Conservation (phyloP, 345 rosid genomes). For the Syzygium grande region DNA sequence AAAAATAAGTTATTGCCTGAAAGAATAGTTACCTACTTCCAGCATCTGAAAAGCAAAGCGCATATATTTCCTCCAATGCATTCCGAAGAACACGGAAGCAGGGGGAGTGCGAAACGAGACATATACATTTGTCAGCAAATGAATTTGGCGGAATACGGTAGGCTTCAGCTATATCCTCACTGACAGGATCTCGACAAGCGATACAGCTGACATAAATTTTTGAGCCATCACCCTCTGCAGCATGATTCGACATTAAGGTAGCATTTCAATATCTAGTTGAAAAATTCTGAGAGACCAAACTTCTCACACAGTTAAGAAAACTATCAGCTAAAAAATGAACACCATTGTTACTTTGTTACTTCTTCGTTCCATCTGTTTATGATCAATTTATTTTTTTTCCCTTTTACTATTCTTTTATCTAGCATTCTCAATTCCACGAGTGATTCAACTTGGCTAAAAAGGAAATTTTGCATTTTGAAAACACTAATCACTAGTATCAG, state of each 20-base stretch:
- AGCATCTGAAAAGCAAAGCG: slow-evolving; percentile 77
- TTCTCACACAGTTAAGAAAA: background rate
- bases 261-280: background rate
- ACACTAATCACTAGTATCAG: background rate
- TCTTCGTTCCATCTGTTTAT: background rate
- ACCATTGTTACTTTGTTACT: background rate
- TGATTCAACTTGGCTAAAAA: background rate
- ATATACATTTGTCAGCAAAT: slow-evolving; percentile 90
- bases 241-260: background rate
- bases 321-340: background rate
- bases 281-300: background rate
- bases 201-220: slow-evolving; percentile 94
- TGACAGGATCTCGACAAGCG: slow-evolving; percentile 90
- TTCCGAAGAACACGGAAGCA: slow-evolving; percentile 63
- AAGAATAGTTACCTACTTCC: slow-evolving; percentile 70
- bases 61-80: slow-evolving; percentile 79
- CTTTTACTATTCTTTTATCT: background rate
- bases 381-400: background rate
- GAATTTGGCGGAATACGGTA: slow-evolving; percentile 74
- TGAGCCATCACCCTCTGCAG: slow-evolving; percentile 95
- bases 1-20: background rate
- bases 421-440: background rate
- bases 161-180: slow-evolving; percentile 94
- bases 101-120: slow-evolving; percentile 86
- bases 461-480: background rate